Percentiles rank a stretch among this genome's conserved stretches.
phyloP scores from a whole-genome alignment of 176 grass and related monocot species.

The Elymus sibiricus region DNA sequence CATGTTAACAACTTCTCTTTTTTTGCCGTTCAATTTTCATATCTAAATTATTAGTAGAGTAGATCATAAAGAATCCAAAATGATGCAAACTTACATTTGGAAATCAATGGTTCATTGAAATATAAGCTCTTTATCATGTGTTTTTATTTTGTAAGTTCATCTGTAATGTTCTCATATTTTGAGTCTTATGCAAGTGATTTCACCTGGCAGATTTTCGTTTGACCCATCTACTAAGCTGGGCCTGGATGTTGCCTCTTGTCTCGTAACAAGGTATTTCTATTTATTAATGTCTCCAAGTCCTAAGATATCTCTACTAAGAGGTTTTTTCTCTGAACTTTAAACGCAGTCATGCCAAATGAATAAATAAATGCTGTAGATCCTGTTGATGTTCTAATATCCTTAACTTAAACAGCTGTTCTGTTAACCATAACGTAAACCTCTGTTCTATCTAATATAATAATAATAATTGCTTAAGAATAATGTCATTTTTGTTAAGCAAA shows the following conservation, averaged over 20 bases:
- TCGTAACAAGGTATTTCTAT: constrained; percentile 72
- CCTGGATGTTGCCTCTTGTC: constrained; percentile 93
- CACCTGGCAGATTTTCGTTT: constrained; percentile 73
- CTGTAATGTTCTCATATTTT: not conserved
- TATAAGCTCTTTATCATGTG: not conserved
- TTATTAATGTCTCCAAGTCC: not conserved
- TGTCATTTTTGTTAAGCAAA: not conserved
- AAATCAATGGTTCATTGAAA: not conserved
- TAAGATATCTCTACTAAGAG: not conserved
- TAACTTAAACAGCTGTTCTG: not conserved
- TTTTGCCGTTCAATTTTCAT: not conserved
- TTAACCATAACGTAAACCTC: not conserved
- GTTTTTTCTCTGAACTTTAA: not conserved
- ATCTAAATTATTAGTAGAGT: not conserved
- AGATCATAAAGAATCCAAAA: not conserved
- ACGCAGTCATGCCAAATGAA: not conserved
- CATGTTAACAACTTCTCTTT: not conserved
- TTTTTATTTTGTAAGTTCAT: not conserved
- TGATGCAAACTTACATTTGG: not conserved
- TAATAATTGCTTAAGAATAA: not conserved
- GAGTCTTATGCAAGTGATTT: constrained; percentile 27
- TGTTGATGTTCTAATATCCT: not conserved
- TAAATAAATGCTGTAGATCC: not conserved
- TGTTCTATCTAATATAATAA: not conserved
- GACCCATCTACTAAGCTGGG: constrained; percentile 80